Evolutionary conservation across 2,329 filamentous ascomycete genomes (phyloP).

Genomic region (Penicillium janthinellum): DNA sequence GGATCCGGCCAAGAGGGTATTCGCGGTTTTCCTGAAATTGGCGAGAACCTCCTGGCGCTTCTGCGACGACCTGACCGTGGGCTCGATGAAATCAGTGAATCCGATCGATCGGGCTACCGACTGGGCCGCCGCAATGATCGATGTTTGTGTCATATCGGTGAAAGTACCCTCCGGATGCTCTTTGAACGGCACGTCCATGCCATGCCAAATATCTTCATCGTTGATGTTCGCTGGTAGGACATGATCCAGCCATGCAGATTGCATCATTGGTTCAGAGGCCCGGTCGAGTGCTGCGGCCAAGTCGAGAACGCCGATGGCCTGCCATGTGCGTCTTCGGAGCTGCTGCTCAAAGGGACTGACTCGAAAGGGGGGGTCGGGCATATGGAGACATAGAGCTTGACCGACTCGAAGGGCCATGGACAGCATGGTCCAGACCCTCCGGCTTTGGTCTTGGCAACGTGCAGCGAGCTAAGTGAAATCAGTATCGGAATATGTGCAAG

Average conservation of each 20-base stretch:
- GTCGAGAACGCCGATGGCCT: constrained; percentile 34
- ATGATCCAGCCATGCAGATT: constrained; percentile 31
- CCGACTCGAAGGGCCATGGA: constrained; percentile 35
- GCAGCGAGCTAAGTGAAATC: constrained; percentile 24
- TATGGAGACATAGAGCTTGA: constrained; percentile 35
- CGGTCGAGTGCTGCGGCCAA: constrained; percentile 33
- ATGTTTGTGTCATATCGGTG: constrained; percentile 33
- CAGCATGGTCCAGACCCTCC: constrained; percentile 39
- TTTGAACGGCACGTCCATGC: constrained; percentile 22
- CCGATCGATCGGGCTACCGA: constrained; percentile 27
- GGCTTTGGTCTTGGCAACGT: constrained; percentile 34
- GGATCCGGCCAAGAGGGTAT: constrained; percentile 21
- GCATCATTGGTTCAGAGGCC: constrained; percentile 40
- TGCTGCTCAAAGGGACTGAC: constrained; percentile 34
- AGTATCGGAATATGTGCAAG: background rate
- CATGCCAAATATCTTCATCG: constrained; percentile 32
- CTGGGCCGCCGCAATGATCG: constrained; percentile 28
- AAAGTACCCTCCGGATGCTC: constrained; percentile 25
- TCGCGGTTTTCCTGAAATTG: constrained; percentile 27
- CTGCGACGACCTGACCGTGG: constrained; percentile 24
- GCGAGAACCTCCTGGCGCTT: constrained; percentile 29
- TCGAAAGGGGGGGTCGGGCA: constrained; percentile 31
- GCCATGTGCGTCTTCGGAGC: constrained; percentile 37
- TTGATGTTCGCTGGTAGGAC: constrained; percentile 33
- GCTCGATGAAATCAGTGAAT: constrained; percentile 28